These are phyloP conservation scores for Botrytis hyacinthi DNA, from an alignment of 2,329 filamentous ascomycete genomes.

Conservation along the genomic window DNA sequence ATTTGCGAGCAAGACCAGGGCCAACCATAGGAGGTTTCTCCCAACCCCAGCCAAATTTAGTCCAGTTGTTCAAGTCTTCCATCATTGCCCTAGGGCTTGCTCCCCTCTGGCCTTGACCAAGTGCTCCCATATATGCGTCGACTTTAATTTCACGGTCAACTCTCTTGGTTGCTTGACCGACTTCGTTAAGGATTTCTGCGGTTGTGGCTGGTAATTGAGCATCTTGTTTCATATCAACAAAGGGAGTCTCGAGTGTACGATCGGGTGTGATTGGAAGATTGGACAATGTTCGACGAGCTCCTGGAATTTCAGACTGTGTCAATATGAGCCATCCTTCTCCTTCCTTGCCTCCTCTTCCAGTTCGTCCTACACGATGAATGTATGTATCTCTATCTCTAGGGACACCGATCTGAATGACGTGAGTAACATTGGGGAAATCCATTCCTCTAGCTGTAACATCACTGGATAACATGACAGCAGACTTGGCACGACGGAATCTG, in stretches of 20 bases:
- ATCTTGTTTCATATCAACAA: slow-evolving; percentile 39
- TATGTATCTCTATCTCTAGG: slow-evolving; percentile 67
- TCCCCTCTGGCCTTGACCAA: slow-evolving; percentile 20
- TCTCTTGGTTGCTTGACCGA: slow-evolving; percentile 35
- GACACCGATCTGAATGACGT: slow-evolving; percentile 70
- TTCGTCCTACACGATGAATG: slow-evolving; percentile 74
- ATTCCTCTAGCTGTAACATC: slow-evolving; percentile 81
- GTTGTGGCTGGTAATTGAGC: slow-evolving; percentile 36
- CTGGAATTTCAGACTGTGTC: slow-evolving; percentile 25
- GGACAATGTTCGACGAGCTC: slow-evolving; percentile 30
- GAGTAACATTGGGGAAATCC: slow-evolving; percentile 78
- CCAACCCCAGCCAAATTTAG: slow-evolving; percentile 38
- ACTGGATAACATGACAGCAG: slow-evolving; percentile 70
- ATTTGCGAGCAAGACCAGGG: slow-evolving; percentile 26
- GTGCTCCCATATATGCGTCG: slow-evolving; percentile 32
- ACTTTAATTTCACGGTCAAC: slow-evolving; percentile 31
- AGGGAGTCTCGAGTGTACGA: slow-evolving; percentile 30
- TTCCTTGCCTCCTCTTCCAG: slow-evolving; percentile 69
- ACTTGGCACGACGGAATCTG: slow-evolving; percentile 61
- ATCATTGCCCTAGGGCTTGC: neutral
- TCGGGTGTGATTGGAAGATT: slow-evolving; percentile 36
- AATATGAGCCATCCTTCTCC: slow-evolving; percentile 56
- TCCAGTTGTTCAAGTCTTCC: slow-evolving; percentile 34
- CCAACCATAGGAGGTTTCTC: slow-evolving; percentile 35
- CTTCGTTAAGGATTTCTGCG: slow-evolving; percentile 33